phyloP scores from a whole-genome alignment of 495 filamentous ascomycete genomes.

The Umbilicaria muhlenbergii region DNA sequence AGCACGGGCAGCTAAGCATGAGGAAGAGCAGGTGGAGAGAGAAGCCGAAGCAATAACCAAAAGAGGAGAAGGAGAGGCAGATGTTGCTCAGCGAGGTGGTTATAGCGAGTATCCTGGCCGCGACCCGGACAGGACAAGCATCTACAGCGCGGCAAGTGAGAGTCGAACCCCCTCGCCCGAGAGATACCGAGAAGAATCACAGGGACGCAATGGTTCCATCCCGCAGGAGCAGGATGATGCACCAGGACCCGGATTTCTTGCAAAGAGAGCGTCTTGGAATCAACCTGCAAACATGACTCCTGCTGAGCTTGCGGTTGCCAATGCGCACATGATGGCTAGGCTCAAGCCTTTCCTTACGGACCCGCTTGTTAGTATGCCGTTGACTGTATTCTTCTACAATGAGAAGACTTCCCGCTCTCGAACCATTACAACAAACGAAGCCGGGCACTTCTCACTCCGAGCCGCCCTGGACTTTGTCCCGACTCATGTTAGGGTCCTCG shows the following conservation, averaged over 20 bases:
- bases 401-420: slow-evolving; percentile 59
- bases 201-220: slow-evolving; percentile 8
- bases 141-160: slow-evolving; percentile 3
- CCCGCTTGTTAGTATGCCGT: slow-evolving; percentile 51
- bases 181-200: not conserved
- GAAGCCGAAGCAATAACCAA: slow-evolving; percentile 61
- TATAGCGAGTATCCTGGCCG: slow-evolving; percentile 33
- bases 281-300: slow-evolving; percentile 43
- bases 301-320: slow-evolving; percentile 61
- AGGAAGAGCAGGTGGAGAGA: slow-evolving; percentile 49
- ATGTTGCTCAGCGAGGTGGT: slow-evolving; percentile 48
- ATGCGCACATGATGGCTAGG: slow-evolving; percentile 72
- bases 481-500: slow-evolving; percentile 73
- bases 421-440: slow-evolving; percentile 64
- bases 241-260: slow-evolving; percentile 16
- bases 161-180: slow-evolving; percentile 10
- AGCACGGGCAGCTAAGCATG: slow-evolving; percentile 21
- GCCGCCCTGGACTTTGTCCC: slow-evolving; percentile 78
- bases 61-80: slow-evolving; percentile 52
- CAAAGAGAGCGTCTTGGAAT: slow-evolving; percentile 31
- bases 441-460: slow-evolving; percentile 70
- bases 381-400: slow-evolving; percentile 91
- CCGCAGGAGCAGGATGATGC: slow-evolving; percentile 15
- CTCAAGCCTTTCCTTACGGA: slow-evolving; percentile 79
- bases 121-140: slow-evolving; percentile 17